These are phyloP conservation scores for Trematosphaeria pertusa DNA, from an alignment of 2,329 filamentous ascomycete species.

Conservation along the genomic window DNA sequence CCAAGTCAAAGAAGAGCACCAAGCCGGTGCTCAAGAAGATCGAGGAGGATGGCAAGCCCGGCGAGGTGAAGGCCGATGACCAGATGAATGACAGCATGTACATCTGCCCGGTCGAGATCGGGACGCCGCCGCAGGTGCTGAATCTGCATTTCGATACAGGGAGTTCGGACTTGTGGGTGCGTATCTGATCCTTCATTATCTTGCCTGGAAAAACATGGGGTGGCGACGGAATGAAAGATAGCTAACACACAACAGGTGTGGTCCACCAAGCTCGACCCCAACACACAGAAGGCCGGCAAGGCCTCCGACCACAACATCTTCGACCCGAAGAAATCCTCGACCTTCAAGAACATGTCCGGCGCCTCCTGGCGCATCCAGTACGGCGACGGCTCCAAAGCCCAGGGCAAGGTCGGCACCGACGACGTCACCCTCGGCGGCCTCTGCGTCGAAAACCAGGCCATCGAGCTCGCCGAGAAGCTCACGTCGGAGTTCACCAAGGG, in stretches of 20 bases:
- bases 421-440: slow-evolving; percentile 68
- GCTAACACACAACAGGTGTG: slow-evolving; percentile 61
- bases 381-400: slow-evolving; percentile 71
- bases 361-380: slow-evolving; percentile 71
- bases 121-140: slow-evolving; percentile 66
- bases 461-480: slow-evolving; percentile 68
- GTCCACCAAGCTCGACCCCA: slow-evolving; percentile 61
- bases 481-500: slow-evolving; percentile 64
- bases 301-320: slow-evolving; percentile 62
- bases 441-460: slow-evolving; percentile 65
- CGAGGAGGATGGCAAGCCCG: slow-evolving; percentile 47
- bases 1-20: slow-evolving; percentile 58
- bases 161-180: slow-evolving; percentile 71
- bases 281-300: slow-evolving; percentile 36
- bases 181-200: neutral
- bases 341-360: slow-evolving; percentile 59
- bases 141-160: slow-evolving; percentile 74
- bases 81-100: slow-evolving; percentile 72
- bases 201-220: no score
- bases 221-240: no score
- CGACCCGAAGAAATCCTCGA: slow-evolving; percentile 66
- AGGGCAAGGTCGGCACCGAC: slow-evolving; percentile 70
- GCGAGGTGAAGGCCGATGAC: slow-evolving; percentile 66
- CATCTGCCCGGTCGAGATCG: slow-evolving; percentile 68
- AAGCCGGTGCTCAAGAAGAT: slow-evolving; percentile 52